Percentiles rank a stretch among this genome's conserved stretches.
Evolutionary conservation across 352 stramenopile species (phyloP).

Genomic region (Globisporangium lucens): DNA sequence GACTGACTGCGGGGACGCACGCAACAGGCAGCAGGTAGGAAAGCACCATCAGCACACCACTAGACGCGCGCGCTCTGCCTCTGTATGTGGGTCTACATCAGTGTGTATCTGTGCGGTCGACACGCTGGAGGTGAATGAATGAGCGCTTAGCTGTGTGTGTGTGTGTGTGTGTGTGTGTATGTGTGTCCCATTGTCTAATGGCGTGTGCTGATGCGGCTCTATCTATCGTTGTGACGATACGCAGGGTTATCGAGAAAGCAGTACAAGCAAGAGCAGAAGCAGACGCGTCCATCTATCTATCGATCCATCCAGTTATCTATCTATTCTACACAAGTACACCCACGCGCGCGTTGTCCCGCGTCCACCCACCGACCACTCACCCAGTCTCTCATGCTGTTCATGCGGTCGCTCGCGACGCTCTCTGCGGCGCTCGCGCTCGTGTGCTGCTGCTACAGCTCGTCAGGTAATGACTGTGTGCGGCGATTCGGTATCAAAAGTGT

Average conservation of each 20-base stretch:
- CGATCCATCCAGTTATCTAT: not conserved
- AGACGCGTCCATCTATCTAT: not conserved
- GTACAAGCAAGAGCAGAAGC: not conserved
- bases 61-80: not conserved
- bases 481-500: not conserved
- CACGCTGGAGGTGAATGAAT: not conserved
- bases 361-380: too few relatives aligned
- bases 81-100: not conserved
- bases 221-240: not conserved
- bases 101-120: not conserved
- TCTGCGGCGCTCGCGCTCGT: not conserved
- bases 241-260: not conserved
- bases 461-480: not conserved
- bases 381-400: not conserved
- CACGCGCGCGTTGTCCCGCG: not conserved
- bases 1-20: not conserved
- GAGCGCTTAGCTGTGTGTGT: not conserved
- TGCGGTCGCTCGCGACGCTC: not conserved
- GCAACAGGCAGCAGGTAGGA: not conserved
- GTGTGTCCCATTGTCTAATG: not conserved
- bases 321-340: not conserved
- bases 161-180: not conserved
- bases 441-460: slow-evolving; percentile 2
- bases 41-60: not conserved
- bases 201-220: too few relatives aligned